Percentiles rank a stretch among this genome's conserved stretches.
These are phyloP conservation scores for Debaryomyces castellii DNA, from an alignment of 805 yeast species.

Conservation along the genomic window DNA sequence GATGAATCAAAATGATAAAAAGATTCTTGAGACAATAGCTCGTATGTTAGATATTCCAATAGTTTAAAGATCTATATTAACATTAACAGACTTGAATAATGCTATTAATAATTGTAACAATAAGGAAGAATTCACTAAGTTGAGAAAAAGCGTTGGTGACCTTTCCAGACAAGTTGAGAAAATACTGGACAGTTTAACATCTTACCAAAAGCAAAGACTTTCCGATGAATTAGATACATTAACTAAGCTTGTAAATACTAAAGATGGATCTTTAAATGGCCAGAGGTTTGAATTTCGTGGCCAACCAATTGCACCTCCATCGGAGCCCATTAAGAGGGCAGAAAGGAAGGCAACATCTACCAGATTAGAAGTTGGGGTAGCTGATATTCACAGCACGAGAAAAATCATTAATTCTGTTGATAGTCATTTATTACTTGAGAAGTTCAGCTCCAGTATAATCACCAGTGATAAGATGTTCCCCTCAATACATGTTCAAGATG, in stretches of 20 bases:
- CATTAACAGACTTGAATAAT: slow-evolving; percentile 4
- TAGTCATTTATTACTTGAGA: slow-evolving; percentile 12
- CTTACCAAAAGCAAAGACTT: slow-evolving; percentile 23
- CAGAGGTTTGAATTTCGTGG: slow-evolving; percentile 28
- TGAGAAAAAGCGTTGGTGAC: slow-evolving; percentile 7
- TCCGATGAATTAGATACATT: slow-evolving; percentile 16
- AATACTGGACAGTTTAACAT: slow-evolving; percentile 3
- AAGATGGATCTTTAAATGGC: slow-evolving; percentile 12
- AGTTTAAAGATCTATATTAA: not conserved
- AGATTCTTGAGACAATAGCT: not conserved
- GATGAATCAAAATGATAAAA: not conserved
- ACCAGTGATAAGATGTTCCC: slow-evolving; percentile 6
- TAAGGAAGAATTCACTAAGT: slow-evolving; percentile 24
- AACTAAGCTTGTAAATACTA: slow-evolving; percentile 19
- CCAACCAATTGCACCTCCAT: slow-evolving; percentile 19
- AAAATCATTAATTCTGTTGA: slow-evolving; percentile 2
- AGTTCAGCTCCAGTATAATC: slow-evolving; percentile 9
- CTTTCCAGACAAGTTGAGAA: slow-evolving; percentile 8
- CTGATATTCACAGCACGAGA: slow-evolving; percentile 4
- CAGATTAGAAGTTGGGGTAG: not conserved
- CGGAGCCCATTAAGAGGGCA: not conserved
- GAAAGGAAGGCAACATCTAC: not conserved
- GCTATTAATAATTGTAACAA: slow-evolving; percentile 8
- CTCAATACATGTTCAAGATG: slow-evolving; percentile 24
- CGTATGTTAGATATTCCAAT: not conserved